Conservation (phyloP, 306 rosid genomes). For the Cyclanthera cordifolia region DNA sequence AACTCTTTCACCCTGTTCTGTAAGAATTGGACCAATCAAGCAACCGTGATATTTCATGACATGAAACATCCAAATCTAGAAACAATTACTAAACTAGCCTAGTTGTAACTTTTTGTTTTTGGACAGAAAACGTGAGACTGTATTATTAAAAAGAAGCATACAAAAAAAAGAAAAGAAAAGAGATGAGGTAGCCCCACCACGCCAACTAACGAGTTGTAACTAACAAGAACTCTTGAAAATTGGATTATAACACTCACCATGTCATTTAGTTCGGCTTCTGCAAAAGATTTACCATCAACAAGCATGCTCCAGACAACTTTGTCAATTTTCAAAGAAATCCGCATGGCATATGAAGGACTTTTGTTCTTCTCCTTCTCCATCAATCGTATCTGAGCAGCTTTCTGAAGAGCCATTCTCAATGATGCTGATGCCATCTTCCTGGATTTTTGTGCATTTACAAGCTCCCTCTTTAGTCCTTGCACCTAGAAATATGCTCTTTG, state of each 20-base stretch:
- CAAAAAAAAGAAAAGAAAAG: not conserved
- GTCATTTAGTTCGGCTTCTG: conserved; percentile 93
- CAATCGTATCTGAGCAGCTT: conserved; percentile 78
- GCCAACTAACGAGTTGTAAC: not conserved
- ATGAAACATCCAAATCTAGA: not conserved
- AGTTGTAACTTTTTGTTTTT: not conserved
- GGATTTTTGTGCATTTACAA: conserved; percentile 60
- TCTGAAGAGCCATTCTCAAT: conserved; percentile 70
- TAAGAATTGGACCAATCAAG: not conserved
- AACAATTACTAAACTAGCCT: not conserved
- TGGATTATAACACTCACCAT: conserved; percentile 45
- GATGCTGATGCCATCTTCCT: conserved; percentile 81
- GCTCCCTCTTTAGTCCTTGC: conserved; percentile 80
- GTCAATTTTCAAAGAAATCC: conserved; percentile 74
- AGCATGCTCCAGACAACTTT: conserved; percentile 99
- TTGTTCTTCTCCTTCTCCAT: conserved; percentile 94
- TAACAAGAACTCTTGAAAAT: not conserved
- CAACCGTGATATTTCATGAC: conserved; percentile 2
- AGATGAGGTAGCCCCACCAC: not conserved
- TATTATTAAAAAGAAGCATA: not conserved
- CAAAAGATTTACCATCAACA: conserved; percentile 95
- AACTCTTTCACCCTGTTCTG: not conserved
- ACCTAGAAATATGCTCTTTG: conserved; percentile 41
- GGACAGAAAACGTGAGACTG: not conserved
- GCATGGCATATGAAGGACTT: conserved; percentile 97